These are phyloP conservation scores for Lasiodiplodia hormozganensis DNA, from an alignment of 2,329 filamentous ascomycete species.

Conservation along the genomic window DNA sequence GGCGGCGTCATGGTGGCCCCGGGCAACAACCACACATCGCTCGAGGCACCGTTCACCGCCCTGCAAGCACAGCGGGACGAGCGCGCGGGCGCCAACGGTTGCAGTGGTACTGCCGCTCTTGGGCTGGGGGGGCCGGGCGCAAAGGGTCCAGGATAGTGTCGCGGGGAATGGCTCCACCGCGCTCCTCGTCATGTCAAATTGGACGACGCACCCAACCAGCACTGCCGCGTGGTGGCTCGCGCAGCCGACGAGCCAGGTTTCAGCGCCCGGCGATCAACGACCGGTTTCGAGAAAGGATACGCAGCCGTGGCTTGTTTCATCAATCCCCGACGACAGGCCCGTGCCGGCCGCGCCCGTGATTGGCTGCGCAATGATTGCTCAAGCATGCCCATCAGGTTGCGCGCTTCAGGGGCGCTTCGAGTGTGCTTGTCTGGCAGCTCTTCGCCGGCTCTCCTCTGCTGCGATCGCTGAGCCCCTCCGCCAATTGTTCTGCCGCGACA, in stretches of 20 bases:
- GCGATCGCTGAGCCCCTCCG: constrained; percentile 19
- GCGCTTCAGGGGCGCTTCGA: constrained; percentile 22
- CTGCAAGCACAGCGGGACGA: not conserved
- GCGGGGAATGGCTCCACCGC: constrained; percentile 20
- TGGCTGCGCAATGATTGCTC: constrained; percentile 15
- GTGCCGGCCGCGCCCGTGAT: constrained; percentile 10
- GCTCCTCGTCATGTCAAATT: constrained; percentile 12
- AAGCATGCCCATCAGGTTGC: constrained; percentile 16
- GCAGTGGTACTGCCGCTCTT: not conserved
- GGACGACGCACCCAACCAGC: constrained; percentile 13
- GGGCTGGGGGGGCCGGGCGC: not conserved
- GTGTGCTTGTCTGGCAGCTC: not conserved
- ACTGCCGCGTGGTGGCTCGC: constrained; percentile 27
- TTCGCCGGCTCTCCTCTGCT: constrained; percentile 14
- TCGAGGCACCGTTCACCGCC: not conserved
- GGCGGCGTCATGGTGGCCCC: not conserved
- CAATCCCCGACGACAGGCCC: constrained; percentile 20
- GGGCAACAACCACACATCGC: not conserved
- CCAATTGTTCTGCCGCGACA: constrained; percentile 10
- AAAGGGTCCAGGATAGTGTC: constrained; percentile 3
- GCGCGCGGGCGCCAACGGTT: not conserved
- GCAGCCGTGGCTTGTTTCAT: constrained; percentile 25
- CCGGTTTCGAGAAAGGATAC: constrained; percentile 15
- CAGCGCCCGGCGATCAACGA: constrained; percentile 21
- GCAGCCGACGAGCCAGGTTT: constrained; percentile 11